Base-by-base conservation (phyloP, 148 eudicot species). In the Diospyros kaki region DNA sequence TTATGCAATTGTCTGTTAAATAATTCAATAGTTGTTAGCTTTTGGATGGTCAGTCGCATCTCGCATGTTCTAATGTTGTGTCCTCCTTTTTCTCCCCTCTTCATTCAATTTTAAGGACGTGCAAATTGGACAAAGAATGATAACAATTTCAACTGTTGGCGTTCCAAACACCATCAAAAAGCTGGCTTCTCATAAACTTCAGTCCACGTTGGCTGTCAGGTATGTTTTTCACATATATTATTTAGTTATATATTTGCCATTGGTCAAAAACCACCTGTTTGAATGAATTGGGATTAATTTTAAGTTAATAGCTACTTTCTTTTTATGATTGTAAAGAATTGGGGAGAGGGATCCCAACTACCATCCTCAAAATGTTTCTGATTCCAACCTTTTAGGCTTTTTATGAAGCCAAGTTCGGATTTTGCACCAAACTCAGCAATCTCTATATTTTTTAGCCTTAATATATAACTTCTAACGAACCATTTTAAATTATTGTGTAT, bases 151-250 rank as follows among this genome's bases (percentile, higher is more conserved):
- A 7, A 91, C 99, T 1, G 99, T 96, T 69, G 99, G 99, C 58
- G 98, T 96, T 84, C 99, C 99, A 68, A 96, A 96, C 85, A 96
- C 99, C 48, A 89, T 96, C 15, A 91, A 79, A 75, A 89, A 67
- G 79, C 79, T 93, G 84, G 98, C 99, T 75, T 81, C 98, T 66
- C 81, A 93, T 90, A 96, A 96, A 76, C 99, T 96, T 83, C 99
- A 96, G 76, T 96, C 99, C 56, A 96, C 99, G 45, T 88, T 96
- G 85, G 99, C 99, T 76, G 80, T 96, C 79, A 96, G 99, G 99
- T 87, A 72, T 38, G 69, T 42, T 15, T 48, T 48, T 48, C 52
- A 48, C 52, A 48, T 8, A 8, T 48, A 48, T 48, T 4, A 48
- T 28, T 28, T 28, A 28, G 28, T 28, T 28, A 38, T 42, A 53